Evolutionary conservation across 805 yeast species (phyloP), one percentile per base, ranked within the genome.

Genomic region (Candida tibetensis): DNA sequence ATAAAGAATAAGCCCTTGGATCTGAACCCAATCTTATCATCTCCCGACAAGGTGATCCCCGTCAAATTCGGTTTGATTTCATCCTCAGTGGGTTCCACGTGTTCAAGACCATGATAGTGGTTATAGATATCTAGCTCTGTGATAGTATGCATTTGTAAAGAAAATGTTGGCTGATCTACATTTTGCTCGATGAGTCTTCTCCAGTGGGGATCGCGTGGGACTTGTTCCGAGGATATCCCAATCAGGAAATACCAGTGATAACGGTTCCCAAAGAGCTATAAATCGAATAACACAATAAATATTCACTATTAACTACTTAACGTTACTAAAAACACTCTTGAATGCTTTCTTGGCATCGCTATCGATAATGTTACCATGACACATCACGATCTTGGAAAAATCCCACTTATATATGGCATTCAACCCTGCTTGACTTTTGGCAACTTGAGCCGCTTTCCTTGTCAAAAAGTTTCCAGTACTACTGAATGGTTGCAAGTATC

Each of bases 281-380:
- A n/a, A n/a, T n/a, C n/a, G n/a, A n/a, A n/a, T 10, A 21, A 7
- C 25, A 21, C 25, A 21, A 7, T 21, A 21, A 21, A 21, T 21
- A 21, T 7, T 21, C 10, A 21, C 25, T 21, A 10, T 7, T 10
- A 7, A 21, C 25, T 21, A 21, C 25, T 21, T 21, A 7, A 21
- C 25, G 9, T 21, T 21, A 10, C 10, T 10, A 16, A 57, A 58
- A 2, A 40, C 48, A 27, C 35, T 34, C 28, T 52, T 46, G 44
- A 60, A 64, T 6, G 54, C 53, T 16, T 47, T 46, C 44, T 58
- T 61, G 1, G 66, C 67, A 33, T 56, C 53, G 29, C 55, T 49
- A 16, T 74, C 77, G 39, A 80, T 61, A 8, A 78, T 64, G 45
- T 73, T 74, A 10, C 88, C 88, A 21, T 56, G 61, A 30, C 56